phyloP scores from a whole-genome alignment of 176 grass and related monocot genomes.

The Oryza australiensis region DNA sequence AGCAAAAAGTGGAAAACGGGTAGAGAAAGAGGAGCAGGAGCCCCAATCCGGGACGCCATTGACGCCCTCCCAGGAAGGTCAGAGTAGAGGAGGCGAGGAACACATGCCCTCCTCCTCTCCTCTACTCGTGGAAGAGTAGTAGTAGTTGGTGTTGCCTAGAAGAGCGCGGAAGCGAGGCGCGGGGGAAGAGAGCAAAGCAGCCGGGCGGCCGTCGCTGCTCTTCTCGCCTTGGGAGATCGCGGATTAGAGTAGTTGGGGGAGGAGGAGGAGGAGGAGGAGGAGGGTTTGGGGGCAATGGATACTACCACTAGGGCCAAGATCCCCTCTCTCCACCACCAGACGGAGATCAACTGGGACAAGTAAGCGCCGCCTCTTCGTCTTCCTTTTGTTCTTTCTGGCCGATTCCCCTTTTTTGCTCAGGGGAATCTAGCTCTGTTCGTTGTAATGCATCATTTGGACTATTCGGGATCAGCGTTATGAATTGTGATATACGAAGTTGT shows the following conservation, averaged over 20 bases:
- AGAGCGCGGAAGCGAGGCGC: slow-evolving; percentile 26
- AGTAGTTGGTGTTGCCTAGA: slow-evolving; percentile 21
- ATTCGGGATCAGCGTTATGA: slow-evolving; percentile 16
- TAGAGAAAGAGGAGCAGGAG: not conserved
- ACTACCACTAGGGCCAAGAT: slow-evolving; percentile 47
- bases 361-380: slow-evolving; percentile 29
- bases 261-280: not conserved
- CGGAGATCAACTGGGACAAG: slow-evolving; percentile 99
- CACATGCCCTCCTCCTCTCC: slow-evolving; percentile 7
- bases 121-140: not conserved
- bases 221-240: not conserved
- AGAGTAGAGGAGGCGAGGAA: slow-evolving; percentile 32
- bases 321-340: slow-evolving; percentile 70
- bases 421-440: slow-evolving; percentile 15
- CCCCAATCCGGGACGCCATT: slow-evolving; percentile 22
- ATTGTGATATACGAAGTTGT: not conserved
- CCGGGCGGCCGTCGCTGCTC: not conserved
- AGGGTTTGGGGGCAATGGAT: slow-evolving; percentile 53
- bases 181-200: not conserved
- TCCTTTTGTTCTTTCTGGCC: not conserved
- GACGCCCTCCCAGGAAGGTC: slow-evolving; percentile 20
- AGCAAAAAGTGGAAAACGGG: slow-evolving; percentile 13
- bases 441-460: not conserved
- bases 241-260: slow-evolving; percentile 5
- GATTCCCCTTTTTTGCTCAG: not conserved